phyloP scores from a whole-genome alignment of 768 basidiomycete species.

The Podaxis pistillaris region DNA sequence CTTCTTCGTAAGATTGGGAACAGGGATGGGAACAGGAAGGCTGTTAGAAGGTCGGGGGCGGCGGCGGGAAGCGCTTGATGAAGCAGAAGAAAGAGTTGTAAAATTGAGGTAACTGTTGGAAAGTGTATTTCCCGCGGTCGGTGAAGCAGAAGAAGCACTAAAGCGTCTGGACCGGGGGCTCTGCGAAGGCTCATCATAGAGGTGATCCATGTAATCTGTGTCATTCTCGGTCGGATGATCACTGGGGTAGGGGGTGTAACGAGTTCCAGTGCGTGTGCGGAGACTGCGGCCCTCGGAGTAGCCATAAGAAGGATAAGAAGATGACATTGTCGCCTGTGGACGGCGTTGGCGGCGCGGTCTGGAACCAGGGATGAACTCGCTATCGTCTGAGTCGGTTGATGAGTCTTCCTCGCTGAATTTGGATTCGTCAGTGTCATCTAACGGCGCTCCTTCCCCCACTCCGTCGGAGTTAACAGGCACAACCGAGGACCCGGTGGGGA shows the following conservation, averaged over 20 bases:
- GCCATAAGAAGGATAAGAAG: conserved; percentile 11
- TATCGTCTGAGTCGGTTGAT: conserved; percentile 24
- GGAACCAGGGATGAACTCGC: conserved; percentile 30
- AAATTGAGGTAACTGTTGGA: conserved; percentile 1
- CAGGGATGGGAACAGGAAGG: conserved; percentile 56
- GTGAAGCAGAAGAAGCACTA: conserved; percentile 7
- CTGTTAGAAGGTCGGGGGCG: conserved; percentile 28
- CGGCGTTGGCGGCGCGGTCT: conserved; percentile 17
- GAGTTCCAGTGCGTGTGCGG: conserved; percentile 24
- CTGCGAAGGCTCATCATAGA: background rate
- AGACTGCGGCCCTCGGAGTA: conserved; percentile 21
- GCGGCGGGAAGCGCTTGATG: conserved; percentile 3
- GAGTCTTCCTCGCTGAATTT: conserved; percentile 12
- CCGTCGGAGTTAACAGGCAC: conserved; percentile 16
- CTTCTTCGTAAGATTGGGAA: conserved; percentile 70
- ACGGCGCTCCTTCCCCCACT: conserved; percentile 26
- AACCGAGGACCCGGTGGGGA: background rate
- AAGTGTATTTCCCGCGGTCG: background rate
- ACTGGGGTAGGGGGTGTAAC: conserved; percentile 25
- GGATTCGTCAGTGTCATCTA: conserved; percentile 18
- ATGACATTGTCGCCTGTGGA: conserved; percentile 12
- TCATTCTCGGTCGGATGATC: conserved; percentile 6
- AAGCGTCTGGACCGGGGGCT: background rate
- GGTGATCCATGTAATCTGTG: conserved; percentile 3
- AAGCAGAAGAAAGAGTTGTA: conserved; percentile 13